Percentiles rank a stretch among this genome's conserved stretches.
These are phyloP conservation scores for Triangularia setosa DNA, from an alignment of 2,329 filamentous ascomycete species.

Conservation along the genomic window DNA sequence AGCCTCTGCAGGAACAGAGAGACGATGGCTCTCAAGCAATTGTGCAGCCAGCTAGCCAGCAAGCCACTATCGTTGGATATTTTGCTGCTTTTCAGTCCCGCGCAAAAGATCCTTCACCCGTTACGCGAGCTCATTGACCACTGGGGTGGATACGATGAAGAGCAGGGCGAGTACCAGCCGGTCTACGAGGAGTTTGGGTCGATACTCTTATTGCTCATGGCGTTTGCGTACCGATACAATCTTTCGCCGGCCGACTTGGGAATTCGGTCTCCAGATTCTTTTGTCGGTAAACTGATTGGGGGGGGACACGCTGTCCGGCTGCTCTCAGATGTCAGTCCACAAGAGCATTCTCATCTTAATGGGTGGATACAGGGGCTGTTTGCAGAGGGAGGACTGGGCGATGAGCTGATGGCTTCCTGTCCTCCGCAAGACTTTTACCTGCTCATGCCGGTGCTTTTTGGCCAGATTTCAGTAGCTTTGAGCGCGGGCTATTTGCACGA, in stretches of 20 bases:
- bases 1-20: conserved; percentile 69
- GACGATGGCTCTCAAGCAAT: conserved; percentile 72
- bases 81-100: conserved; percentile 69
- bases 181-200: conserved; percentile 84
- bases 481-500: conserved; percentile 62
- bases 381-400: conserved; percentile 55
- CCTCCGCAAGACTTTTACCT: conserved; percentile 79
- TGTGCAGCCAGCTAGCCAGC: conserved; percentile 70
- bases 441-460: conserved; percentile 71
- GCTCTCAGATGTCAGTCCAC: conserved; percentile 57
- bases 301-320: conserved; percentile 55
- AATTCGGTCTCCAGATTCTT: conserved; percentile 55
- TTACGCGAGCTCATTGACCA: conserved; percentile 71
- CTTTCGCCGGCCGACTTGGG: conserved; percentile 63
- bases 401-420: conserved; percentile 78
- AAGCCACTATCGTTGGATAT: conserved; percentile 71
- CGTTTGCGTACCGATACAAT: conserved; percentile 72
- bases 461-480: conserved; percentile 69
- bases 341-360: conserved; percentile 62
- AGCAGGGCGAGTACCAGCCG: conserved; percentile 79
- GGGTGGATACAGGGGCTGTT: conserved; percentile 78
- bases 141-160: conserved; percentile 72
- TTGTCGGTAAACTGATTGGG: conserved; percentile 63
- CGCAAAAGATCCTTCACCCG: conserved; percentile 65
- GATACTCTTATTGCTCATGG: conserved; percentile 68